Percentiles rank a stretch among this genome's conserved stretches.
phyloP scores from a whole-genome alignment of 805 yeast species.

The Candida pini region DNA sequence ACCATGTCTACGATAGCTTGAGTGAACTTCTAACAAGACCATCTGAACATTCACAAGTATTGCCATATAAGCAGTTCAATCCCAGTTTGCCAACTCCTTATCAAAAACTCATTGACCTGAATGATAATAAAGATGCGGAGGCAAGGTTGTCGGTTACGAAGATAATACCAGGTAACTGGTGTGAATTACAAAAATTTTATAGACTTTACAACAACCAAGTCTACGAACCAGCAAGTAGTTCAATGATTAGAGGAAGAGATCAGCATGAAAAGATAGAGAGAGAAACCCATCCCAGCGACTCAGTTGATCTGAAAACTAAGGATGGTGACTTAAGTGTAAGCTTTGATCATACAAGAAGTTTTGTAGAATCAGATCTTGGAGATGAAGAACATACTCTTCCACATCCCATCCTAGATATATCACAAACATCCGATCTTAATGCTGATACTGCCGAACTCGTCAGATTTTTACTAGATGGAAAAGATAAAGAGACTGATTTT shows the following conservation, averaged over 20 bases:
- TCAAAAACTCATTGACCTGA: constrained; percentile 9
- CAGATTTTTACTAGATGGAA: not conserved
- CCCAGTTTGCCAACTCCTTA: constrained; percentile 14
- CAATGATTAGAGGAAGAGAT: constrained; percentile 41
- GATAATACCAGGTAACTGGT: constrained; percentile 56
- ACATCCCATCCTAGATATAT: not conserved
- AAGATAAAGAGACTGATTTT: constrained; percentile 12
- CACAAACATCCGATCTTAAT: not conserved
- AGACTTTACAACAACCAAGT: constrained; percentile 37
- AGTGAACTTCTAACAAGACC: too few relatives aligned
- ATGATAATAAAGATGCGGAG: constrained; percentile 3
- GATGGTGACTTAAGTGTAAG: constrained; percentile 2
- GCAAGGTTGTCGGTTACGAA: constrained; percentile 54
- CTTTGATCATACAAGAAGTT: constrained; percentile 5
- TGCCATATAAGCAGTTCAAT: constrained; percentile 18
- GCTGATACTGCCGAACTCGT: not conserved
- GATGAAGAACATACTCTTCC: not conserved
- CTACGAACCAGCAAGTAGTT: constrained; percentile 26
- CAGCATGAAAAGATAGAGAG: constrained; percentile 45
- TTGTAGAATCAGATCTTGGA: not conserved
- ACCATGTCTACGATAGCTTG: too few relatives aligned
- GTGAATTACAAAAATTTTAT: constrained; percentile 57
- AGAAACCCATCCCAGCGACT: constrained; percentile 35
- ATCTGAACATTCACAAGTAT: not conserved
- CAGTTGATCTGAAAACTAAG: constrained; percentile 4